Evolutionary conservation across 2,329 filamentous ascomycete species (phyloP).

Genomic region (Aspergillus novofumigatus): DNA sequence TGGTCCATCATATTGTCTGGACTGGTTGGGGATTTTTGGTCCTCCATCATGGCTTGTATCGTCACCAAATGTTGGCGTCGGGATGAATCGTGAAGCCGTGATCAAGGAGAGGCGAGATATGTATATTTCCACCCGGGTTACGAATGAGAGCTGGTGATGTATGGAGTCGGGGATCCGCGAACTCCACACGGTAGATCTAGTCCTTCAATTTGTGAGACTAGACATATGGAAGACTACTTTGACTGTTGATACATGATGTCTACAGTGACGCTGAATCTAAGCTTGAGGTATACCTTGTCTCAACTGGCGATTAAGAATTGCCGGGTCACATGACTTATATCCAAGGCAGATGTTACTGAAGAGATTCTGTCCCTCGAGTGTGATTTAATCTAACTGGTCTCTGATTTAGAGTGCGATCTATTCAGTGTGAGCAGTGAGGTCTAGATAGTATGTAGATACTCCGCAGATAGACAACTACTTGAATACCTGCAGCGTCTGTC

Average conservation of each 20-base stretch:
- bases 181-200: not conserved
- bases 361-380: not conserved
- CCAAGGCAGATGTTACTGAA: too few relatives aligned
- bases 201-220: not conserved
- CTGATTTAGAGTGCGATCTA: not conserved
- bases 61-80: not conserved
- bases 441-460: not conserved
- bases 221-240: not conserved
- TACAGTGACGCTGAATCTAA: not conserved
- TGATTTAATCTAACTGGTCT: not conserved
- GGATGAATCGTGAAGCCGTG: not conserved
- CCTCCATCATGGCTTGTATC: not conserved
- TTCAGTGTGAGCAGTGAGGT: not conserved
- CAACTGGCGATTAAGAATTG: not conserved
- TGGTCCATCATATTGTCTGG: constrained; percentile 18
- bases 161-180: not conserved
- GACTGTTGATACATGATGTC: not conserved
- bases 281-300: not conserved
- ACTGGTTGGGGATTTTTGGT: not conserved
- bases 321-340: not conserved
- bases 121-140: not conserved
- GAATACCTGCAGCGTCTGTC: not conserved
- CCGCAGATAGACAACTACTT: not conserved
- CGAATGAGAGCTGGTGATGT: not conserved
- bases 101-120: not conserved